These are phyloP conservation scores for Phaeoacremonium minimum DNA, from an alignment of 2,329 filamentous ascomycete genomes.

Conservation along the genomic window DNA sequence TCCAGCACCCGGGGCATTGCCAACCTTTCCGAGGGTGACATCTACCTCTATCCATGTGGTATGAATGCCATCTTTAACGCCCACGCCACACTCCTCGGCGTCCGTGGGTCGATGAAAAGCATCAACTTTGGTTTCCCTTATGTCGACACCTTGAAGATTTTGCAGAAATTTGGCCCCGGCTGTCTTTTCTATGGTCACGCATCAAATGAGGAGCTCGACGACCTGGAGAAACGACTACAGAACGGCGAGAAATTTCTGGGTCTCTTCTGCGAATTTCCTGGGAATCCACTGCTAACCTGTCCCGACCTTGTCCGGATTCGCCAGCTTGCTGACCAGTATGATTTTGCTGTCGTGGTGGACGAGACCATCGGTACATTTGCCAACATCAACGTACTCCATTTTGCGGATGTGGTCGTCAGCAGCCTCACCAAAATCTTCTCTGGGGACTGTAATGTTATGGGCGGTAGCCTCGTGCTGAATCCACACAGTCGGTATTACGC, in stretches of 20 bases:
- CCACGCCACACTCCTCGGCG: slow-evolving; percentile 67
- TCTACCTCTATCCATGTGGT: slow-evolving; percentile 82
- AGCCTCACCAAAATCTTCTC: slow-evolving; percentile 97
- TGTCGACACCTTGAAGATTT: slow-evolving; percentile 90
- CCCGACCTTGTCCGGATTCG: slow-evolving; percentile 84
- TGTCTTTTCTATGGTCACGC: slow-evolving; percentile 84
- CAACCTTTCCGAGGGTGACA: slow-evolving; percentile 76
- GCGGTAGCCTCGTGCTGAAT: slow-evolving; percentile 67
- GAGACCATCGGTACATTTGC: slow-evolving; percentile 96
- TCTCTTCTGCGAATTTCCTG: slow-evolving; percentile 92
- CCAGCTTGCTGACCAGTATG: slow-evolving; percentile 72
- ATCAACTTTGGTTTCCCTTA: slow-evolving; percentile 97
- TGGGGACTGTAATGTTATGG: slow-evolving; percentile 98
- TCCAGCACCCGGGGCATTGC: slow-evolving; percentile 51
- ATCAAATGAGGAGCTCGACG: slow-evolving; percentile 72
- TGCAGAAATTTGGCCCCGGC: slow-evolving; percentile 91
- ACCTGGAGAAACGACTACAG: slow-evolving; percentile 69
- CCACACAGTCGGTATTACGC: slow-evolving; percentile 66
- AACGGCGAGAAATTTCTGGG: slow-evolving; percentile 73
- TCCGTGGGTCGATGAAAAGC: slow-evolving; percentile 64
- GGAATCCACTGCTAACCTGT: slow-evolving; percentile 82
- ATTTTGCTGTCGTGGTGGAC: slow-evolving; percentile 88
- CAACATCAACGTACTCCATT: slow-evolving; percentile 88
- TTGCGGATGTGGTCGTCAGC: slow-evolving; percentile 88
- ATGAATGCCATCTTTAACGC: slow-evolving; percentile 96